phyloP scores from a whole-genome alignment of 1,284 basidiomycete genomes.

The Cutaneotrichosporon spelunceum region DNA sequence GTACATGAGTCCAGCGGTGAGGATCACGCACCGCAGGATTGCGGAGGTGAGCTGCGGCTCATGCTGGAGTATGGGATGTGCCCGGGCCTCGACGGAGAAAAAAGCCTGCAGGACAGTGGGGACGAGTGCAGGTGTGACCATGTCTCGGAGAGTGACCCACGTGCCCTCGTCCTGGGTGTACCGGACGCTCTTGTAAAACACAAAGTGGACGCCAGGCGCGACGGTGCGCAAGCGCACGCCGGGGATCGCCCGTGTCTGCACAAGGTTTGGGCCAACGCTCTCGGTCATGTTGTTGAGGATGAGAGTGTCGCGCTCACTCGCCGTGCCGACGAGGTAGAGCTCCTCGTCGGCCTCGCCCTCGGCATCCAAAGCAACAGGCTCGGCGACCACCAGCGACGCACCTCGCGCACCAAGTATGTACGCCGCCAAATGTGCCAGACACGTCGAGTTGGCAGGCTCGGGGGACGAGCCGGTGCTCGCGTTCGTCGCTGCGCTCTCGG shows the following conservation, averaged over 20 bases:
- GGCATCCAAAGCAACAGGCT: conserved; percentile 66
- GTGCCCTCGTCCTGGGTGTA: conserved; percentile 1
- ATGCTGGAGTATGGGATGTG: not conserved
- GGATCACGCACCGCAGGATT: not conserved
- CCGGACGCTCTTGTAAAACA: conserved; percentile 3
- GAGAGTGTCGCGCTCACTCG: conserved; percentile 8
- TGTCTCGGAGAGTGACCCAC: not conserved
- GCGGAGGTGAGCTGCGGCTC: not conserved
- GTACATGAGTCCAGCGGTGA: conserved; percentile 8
- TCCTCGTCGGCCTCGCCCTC: conserved; percentile 84
- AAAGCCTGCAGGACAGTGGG: conserved; percentile 3
- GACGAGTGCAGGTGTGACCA: not conserved
- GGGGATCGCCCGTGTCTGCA: conserved; percentile 1
- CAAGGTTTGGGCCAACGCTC: not conserved
- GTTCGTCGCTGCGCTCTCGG: not conserved
- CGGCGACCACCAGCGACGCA: conserved; percentile 25
- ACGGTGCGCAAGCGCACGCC: conserved; percentile 6
- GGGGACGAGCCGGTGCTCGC: not conserved
- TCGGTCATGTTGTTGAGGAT: conserved; percentile 10
- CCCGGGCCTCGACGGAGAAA: conserved; percentile 4
- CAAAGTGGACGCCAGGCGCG: conserved; percentile 6
- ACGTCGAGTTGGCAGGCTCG: not conserved
- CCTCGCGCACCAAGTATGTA: conserved; percentile 1
- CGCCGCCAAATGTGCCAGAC: not conserved
- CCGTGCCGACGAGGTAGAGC: conserved; percentile 23